Percentiles rank a stretch among this genome's conserved stretches.
Evolutionary conservation across 2,329 filamentous ascomycete genomes (phyloP).

Genomic region (Botrytis byssoidea): DNA sequence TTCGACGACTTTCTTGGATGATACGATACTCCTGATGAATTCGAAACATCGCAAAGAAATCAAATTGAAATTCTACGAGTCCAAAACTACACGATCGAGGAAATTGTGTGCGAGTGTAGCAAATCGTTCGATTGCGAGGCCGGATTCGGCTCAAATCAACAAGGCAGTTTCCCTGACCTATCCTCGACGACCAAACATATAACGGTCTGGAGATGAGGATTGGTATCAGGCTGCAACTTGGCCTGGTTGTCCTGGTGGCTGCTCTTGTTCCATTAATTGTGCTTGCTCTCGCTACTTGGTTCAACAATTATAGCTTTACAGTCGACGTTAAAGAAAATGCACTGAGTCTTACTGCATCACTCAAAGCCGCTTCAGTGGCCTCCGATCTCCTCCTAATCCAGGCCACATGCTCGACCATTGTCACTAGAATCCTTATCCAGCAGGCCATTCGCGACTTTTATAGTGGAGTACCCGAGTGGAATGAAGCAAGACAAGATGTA

Average conservation of each 20-base stretch:
- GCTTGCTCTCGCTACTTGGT: slow-evolving; percentile 71
- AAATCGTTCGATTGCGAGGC: background rate
- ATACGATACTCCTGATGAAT: slow-evolving; percentile 4
- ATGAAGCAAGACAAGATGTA: slow-evolving; percentile 60
- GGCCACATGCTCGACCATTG: slow-evolving; percentile 69
- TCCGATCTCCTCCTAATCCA: slow-evolving; percentile 78
- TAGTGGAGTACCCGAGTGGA: slow-evolving; percentile 63
- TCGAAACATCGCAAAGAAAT: background rate
- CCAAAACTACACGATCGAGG: background rate
- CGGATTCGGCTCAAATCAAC: slow-evolving; percentile 12
- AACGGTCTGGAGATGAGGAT: slow-evolving; percentile 63
- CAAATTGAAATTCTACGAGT: background rate
- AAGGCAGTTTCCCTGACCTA: background rate
- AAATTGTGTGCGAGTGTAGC: background rate
- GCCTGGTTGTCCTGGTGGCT: slow-evolving; percentile 71
- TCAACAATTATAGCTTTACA: slow-evolving; percentile 62
- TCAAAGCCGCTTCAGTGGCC: slow-evolving; percentile 80
- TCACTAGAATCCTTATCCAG: slow-evolving; percentile 64
- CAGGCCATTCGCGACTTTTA: slow-evolving; percentile 53
- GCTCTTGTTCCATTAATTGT: slow-evolving; percentile 74
- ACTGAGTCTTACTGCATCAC: slow-evolving; percentile 75
- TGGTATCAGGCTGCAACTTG: slow-evolving; percentile 84
- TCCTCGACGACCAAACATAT: background rate
- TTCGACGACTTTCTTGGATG: background rate
- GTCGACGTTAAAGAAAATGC: slow-evolving; percentile 56